These are phyloP conservation scores for Colletotrichum lini DNA, from an alignment of 2,329 filamentous ascomycete genomes.

Conservation along the genomic window DNA sequence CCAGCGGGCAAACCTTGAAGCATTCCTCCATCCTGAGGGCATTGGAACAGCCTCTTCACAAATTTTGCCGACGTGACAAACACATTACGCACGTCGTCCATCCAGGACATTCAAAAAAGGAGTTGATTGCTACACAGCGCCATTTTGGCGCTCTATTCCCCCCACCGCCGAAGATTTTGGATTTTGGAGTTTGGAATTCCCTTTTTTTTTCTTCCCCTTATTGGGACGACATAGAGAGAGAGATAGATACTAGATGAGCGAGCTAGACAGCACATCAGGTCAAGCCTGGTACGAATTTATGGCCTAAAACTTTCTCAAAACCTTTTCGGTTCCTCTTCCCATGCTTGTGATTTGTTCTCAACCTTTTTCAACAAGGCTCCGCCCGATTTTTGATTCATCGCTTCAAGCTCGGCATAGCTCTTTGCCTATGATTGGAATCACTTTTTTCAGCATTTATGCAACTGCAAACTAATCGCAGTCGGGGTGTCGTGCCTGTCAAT, in stretches of 20 bases:
- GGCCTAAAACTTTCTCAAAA: neutral
- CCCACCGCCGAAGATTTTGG: conserved; percentile 23
- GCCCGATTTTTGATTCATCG: too few relatives aligned
- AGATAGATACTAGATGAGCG: conserved; percentile 30
- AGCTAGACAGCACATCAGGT: conserved; percentile 32
- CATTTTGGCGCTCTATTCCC: conserved; percentile 23
- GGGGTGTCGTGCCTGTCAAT: neutral
- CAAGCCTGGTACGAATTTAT: conserved; percentile 38
- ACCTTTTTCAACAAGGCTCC: too few relatives aligned
- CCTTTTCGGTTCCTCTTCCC: too few relatives aligned
- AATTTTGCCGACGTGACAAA: conserved; percentile 28
- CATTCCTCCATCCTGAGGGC: conserved; percentile 42
- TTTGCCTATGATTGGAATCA: too few relatives aligned
- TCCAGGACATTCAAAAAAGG: conserved; percentile 35
- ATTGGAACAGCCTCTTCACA: conserved; percentile 26
- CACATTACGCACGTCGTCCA: conserved; percentile 38
- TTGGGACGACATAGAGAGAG: neutral
- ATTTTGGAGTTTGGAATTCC: conserved; percentile 30
- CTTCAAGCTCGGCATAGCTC: too few relatives aligned
- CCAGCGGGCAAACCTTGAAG: conserved; percentile 14
- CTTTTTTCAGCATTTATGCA: neutral
- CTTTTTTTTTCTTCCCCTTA: neutral
- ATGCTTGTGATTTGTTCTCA: too few relatives aligned
- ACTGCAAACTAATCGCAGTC: neutral
- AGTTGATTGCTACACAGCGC: conserved; percentile 34